Conservation (phyloP, 345 rosid genomes). For the Citrus cavaleriei region DNA sequence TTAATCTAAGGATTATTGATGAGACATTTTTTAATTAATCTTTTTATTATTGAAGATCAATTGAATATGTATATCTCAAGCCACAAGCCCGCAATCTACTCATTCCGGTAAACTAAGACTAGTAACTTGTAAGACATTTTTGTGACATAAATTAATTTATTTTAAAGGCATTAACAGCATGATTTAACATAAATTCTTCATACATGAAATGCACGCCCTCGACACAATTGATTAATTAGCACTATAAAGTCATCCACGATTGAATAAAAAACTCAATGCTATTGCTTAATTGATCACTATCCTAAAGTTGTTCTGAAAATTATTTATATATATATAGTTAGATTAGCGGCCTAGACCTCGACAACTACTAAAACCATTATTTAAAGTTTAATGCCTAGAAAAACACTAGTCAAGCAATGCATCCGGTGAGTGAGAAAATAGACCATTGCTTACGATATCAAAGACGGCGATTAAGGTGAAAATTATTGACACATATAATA, state of each 20-base stretch:
- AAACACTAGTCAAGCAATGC: background rate
- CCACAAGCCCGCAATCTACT: background rate
- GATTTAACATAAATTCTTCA: background rate
- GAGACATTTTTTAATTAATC: no score
- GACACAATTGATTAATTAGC: background rate
- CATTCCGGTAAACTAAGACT: background rate
- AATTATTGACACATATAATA: background rate
- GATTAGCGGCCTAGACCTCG: background rate
- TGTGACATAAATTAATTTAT: background rate
- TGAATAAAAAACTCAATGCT: background rate
- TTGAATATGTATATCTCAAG: no score
- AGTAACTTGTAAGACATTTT: background rate
- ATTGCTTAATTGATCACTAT: background rate
- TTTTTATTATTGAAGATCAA: no score
- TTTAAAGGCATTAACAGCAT: background rate
- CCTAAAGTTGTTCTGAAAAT: no score
- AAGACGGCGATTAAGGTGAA: no score
- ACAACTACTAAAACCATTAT: background rate
- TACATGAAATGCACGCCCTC: background rate
- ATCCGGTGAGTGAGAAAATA: background rate
- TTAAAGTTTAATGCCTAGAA: background rate
- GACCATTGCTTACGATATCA: conserved; percentile 7
- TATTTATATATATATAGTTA: no score
- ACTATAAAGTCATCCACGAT: background rate
- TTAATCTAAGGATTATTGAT: no score